A percentile compares a stretch with the other conserved stretches of the same genome.
Conservation (phyloP, 208 protist species). For the Acanthamoeba healyi region DNA sequence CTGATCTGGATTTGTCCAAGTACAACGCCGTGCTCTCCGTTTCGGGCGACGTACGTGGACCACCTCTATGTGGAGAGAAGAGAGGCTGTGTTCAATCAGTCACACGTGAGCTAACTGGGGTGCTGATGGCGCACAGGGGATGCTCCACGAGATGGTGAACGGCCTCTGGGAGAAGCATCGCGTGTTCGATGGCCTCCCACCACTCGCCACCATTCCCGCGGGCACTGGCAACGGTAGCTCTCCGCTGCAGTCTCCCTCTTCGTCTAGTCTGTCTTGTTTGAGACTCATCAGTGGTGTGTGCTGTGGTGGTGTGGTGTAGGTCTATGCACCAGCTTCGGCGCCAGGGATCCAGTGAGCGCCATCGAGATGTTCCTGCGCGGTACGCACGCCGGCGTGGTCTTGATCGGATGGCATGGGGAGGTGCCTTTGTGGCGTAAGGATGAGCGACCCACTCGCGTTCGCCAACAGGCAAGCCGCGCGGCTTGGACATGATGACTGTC, state of each 20-base stretch:
- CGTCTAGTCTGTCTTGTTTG: no score
- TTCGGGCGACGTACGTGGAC: conserved; percentile 34
- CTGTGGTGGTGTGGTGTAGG: neutral
- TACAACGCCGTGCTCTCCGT: conserved; percentile 51
- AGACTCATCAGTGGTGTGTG: neutral
- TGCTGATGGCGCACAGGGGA: neutral
- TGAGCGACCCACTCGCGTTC: neutral
- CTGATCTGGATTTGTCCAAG: conserved; percentile 18
- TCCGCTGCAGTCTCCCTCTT: no score
- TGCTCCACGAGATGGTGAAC: conserved; percentile 50
- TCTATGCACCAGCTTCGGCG: conserved; percentile 37
- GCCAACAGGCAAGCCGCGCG: neutral
- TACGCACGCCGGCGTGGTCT: neutral
- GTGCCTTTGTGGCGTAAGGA: neutral
- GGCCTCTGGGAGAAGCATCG: conserved; percentile 27
- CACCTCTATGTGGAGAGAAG: no score
- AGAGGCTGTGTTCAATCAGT: no score
- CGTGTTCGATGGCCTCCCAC: neutral
- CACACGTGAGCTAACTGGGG: no score
- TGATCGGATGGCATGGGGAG: neutral
- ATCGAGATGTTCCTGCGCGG: conserved; percentile 32
- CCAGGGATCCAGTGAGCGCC: neutral
- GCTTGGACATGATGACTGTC: conserved; percentile 40
- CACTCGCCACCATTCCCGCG: neutral
- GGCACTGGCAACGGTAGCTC: conserved; percentile 50